Evolutionary conservation across 208 protist genomes (phyloP), one percentile per base, ranked within the genome.

Genomic region (Phytomonas sp.): DNA sequence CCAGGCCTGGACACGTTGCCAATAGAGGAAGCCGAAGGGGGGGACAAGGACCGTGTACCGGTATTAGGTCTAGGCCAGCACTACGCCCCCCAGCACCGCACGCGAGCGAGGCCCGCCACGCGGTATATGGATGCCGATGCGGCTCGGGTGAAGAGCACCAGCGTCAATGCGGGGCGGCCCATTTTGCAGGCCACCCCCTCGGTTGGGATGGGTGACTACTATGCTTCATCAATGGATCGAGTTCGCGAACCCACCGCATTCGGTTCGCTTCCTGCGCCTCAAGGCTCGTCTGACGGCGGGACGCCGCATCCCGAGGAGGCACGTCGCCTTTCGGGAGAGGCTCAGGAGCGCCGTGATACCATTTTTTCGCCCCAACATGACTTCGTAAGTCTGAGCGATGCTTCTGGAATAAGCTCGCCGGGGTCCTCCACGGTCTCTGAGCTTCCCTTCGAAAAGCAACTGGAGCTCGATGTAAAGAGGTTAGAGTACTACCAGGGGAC

Each of bases 401-500:
- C n/a, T n/a, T n/a, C n/a, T n/a, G n/a, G n/a, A n/a, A n/a, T n/a
- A n/a, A n/a, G n/a, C n/a, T n/a, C n/a, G n/a, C n/a, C n/a, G n/a
- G n/a, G n/a, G n/a, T n/a, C n/a, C n/a, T n/a, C n/a, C n/a, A n/a
- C n/a, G n/a, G n/a, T n/a, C n/a, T n/a, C n/a, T n/a, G n/a, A n/a
- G n/a, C n/a, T n/a, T n/a, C n/a, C n/a, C 36, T 67, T 32, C 2
- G 75, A 67, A 26, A 77, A 82, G 60, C 78, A 89, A 69, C 81
- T 95, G 46, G 76, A 90, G 65, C 26, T 79, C 37, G 90, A 93
- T 66, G 76, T 93, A 65, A 87, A 88, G 68, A 89, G 86, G 66
- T 79, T 95, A 23, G 90, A 92, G 74, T 92, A 92, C 73, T 93
- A 91, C 76, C 74, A 87, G 62, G 90, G 90, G 31, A 85, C 83